Evolutionary conservation across 2,329 filamentous ascomycete genomes (phyloP).

Genomic region (Aureobasidium sp.): DNA sequence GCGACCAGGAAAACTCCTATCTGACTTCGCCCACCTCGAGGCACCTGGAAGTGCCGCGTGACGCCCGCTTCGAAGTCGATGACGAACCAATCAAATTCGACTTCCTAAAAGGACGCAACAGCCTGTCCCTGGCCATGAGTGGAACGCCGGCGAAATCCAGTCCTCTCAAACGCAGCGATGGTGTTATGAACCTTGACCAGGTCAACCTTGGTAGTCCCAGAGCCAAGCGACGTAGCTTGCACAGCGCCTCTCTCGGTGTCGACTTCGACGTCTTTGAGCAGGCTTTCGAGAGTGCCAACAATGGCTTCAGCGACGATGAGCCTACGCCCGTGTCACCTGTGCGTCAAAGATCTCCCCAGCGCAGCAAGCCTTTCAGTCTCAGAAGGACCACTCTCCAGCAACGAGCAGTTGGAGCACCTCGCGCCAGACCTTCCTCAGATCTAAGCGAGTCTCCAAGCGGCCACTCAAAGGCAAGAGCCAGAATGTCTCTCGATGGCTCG

Average conservation of each 20-base stretch:
- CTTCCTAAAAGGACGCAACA: slow-evolving; percentile 33
- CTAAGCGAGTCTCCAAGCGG: slow-evolving; percentile 12
- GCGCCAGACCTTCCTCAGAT: slow-evolving; percentile 31
- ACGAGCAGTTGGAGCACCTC: slow-evolving; percentile 48
- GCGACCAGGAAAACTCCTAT: slow-evolving; percentile 23
- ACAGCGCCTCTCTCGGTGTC: slow-evolving; percentile 57
- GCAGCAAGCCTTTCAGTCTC: slow-evolving; percentile 36
- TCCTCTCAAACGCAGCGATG: slow-evolving; percentile 85
- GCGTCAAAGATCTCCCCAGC: slow-evolving; percentile 23
- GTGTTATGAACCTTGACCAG: slow-evolving; percentile 78
- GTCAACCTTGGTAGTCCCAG: slow-evolving; percentile 72
- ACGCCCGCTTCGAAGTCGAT: slow-evolving; percentile 22
- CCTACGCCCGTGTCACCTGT: slow-evolving; percentile 2
- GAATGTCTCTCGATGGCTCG: slow-evolving; percentile 72
- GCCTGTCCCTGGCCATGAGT: slow-evolving; percentile 33
- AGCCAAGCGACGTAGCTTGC: slow-evolving; percentile 81
- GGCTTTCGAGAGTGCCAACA: slow-evolving; percentile 24
- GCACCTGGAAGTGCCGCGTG: slow-evolving; percentile 19
- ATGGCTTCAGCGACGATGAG: slow-evolving; percentile 16
- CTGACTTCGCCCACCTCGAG: slow-evolving; percentile 16
- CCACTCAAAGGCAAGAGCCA: slow-evolving; percentile 39
- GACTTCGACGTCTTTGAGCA: slow-evolving; percentile 73
- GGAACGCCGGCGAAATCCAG: slow-evolving; percentile 57
- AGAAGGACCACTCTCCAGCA: slow-evolving; percentile 84
- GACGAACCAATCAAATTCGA: slow-evolving; percentile 41